These are phyloP conservation scores for Pterocarpus santalinus DNA, from an alignment of 306 rosid genomes.

Conservation along the genomic window DNA sequence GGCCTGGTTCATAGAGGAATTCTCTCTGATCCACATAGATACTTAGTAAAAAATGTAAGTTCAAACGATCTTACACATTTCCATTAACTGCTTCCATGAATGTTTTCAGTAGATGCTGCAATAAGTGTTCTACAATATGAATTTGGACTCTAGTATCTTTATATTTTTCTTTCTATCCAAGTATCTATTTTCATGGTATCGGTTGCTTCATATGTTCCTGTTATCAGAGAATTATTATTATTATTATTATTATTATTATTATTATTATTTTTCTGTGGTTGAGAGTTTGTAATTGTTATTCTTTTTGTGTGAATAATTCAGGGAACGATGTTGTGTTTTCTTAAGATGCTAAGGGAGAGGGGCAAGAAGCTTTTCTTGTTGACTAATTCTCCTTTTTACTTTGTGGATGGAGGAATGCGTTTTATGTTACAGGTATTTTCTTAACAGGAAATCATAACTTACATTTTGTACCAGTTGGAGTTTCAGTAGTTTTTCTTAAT, in stretches of 20 bases:
- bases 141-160: constrained; percentile 36
- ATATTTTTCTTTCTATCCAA: background rate
- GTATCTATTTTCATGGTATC: background rate
- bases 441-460: constrained; percentile 20
- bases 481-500: too few species aligned
- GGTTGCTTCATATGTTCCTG: constrained; percentile 34
- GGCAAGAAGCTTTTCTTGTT: constrained; percentile 95
- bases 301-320: constrained; percentile 55
- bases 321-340: constrained; percentile 75
- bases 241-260: constrained; percentile 5
- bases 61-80: constrained; percentile 36
- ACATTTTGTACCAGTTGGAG: background rate
- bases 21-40: constrained; percentile 79
- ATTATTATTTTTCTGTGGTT: constrained; percentile 19
- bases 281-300: constrained; percentile 31
- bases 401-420: constrained; percentile 98
- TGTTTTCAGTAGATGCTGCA: constrained; percentile 40
- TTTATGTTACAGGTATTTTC: constrained; percentile 84
- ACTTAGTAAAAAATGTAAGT: constrained; percentile 87
- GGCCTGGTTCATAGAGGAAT: constrained; percentile 88
- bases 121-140: constrained; percentile 35
- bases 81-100: constrained; percentile 11
- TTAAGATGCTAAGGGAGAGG: constrained; percentile 85
- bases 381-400: constrained; percentile 92
- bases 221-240: constrained; percentile 8